Base-by-base conservation (phyloP, 2,329 filamentous ascomycete genomes). In the Raffaelea ambrosiae region DNA sequence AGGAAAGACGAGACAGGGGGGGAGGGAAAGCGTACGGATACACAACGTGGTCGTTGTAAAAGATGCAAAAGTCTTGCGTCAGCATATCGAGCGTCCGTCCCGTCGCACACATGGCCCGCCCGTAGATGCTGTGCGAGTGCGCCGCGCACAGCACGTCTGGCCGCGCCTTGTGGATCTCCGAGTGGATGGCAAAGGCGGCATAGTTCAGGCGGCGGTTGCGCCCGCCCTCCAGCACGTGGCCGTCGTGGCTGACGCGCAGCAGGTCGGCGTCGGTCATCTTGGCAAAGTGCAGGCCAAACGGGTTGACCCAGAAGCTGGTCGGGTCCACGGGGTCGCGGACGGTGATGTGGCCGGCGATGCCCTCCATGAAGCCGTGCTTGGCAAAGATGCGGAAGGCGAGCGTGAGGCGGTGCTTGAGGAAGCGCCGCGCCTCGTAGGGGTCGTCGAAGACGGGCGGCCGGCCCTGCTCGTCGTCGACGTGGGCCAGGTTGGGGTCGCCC, bases 231-330 rank as follows among this genome's bases (percentile, higher is more conserved):
- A 85, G 72, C n/a, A 84, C 71, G 26, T 75, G 63, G 10, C 81
- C 81, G 0, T 71, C 61, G 46, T 77, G 69, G 54, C 80, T 69
- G 4, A 84, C 80, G 18, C 74, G 75, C 49, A 85, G 81, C 19
- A 86, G 68, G 55, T 84, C 80, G 0, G 76, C 80, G 3, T 73
- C 71, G 50, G 76, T 80, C 46, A 86, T 77, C 47, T 77, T 65
- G 5, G 74, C 75, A 63, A 83, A 84, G 10, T 77, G 72, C 4
- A 77, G 71, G 11, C 78, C 53, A 50, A 83, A 80, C 0, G 80
- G 81, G 54, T 84, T 84, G 5, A 84, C 77, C 80, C 79, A 83
- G 64, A 83, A 83, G 0, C 71, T 76, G 5, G 66, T 61, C 0
- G 76, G 74, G 36, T 80, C 72, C 7, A 83, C 71, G 0, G 79